Evolutionary conservation across 1,284 basidiomycete genomes (phyloP), one percentile per base, ranked within the genome.

Genomic region (Kwoniella shivajii): DNA sequence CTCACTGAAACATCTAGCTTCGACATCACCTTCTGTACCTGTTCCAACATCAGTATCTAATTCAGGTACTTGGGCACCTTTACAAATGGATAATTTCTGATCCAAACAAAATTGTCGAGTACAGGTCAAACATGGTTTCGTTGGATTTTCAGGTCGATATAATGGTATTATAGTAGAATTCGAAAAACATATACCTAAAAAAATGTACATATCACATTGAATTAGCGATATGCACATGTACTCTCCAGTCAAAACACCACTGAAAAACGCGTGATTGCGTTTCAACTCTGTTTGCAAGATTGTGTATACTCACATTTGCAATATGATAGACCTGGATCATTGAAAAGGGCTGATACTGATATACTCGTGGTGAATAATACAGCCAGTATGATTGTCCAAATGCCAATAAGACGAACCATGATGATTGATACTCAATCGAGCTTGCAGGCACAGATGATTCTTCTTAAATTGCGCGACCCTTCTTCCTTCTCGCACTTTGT

Each of bases 41-140:
- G 92, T 94, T 6, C 89, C 92, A 20, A 88, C 92, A 76, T 97
- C 92, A 22, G 87, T 88, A 77, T 97, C 86, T 34, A 89, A 86
- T 67, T 92, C 88, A 27, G 91, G 92, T 33, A 92, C 79, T 50
- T 86, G 83, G 31, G 93, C 93, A 68, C 77, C 73, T 61, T 67
- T 67, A 64, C 93, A 96, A 50, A 92, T 94, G 6, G 83, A 79
- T 29, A 96, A 82, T 71, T 93, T 92, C 77, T 92, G 93, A 71
- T 95, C 92, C 50, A 94, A 80, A 78, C 93, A 97, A 87, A 92
- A 97, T 73, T 93, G 89, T 68, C 92, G 90, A 10, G 92, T 96
- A 75, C 93, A 97, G 6, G 88, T 88, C 22, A 92, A 80, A 77
- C 93, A 97, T 6, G 92, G 92, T 74, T 94, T 90, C 27, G 84